Base-by-base conservation (phyloP, 2,329 filamentous ascomycete genomes). In the Aureobasidium musti region DNA sequence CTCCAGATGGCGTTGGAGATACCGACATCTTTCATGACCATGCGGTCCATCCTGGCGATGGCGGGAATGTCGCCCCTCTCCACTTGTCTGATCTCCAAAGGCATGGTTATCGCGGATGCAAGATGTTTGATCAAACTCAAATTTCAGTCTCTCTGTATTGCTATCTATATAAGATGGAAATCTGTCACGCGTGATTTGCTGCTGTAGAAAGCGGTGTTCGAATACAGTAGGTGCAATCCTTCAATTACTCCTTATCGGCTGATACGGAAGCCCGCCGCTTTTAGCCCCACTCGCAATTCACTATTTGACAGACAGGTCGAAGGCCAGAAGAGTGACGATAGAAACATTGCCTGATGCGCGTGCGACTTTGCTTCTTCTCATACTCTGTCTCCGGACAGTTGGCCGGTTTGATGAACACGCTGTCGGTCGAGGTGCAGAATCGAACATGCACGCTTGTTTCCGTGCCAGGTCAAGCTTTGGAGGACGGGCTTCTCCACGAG, bases 41-140 rank as follows among this genome's bases (percentile, higher is more conserved):
- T 61, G 21, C 57, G 69, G 56, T 73, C 72, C 57, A 74, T 61
- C 14, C 37, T 61, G 33, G 69, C 71, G 63, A 73, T 71, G 43
- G 65, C 67, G 28, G 67, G 61, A 45, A 71, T 67, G 65, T 73
- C 72, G 19, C 66, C 60, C 65, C 69, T 67, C 39, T 67, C 23
- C 39, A 74, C 66, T 54, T 63, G 67, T 43, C 57, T 43, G 26
- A 74, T 47, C 39, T 69, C 30, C 53, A 74, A 67, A 35, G 71
- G 67, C 73, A 74, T 73, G 4, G 35, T 5, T 59, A 10, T 45
- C 23, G 8, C 7, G 23, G 4, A 30, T 4, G 17, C 33, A 5
- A 33, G 21, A 30, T 7, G n/a, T n/a, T n/a, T n/a, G n/a, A 6
- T 33, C 2, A 5, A 7, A 59, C 17, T 7, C 17, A 33, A n/a